These are phyloP conservation scores for Neopestalotiopsis sp. DNA, from an alignment of 2,329 filamentous ascomycete genomes.

Conservation along the genomic window DNA sequence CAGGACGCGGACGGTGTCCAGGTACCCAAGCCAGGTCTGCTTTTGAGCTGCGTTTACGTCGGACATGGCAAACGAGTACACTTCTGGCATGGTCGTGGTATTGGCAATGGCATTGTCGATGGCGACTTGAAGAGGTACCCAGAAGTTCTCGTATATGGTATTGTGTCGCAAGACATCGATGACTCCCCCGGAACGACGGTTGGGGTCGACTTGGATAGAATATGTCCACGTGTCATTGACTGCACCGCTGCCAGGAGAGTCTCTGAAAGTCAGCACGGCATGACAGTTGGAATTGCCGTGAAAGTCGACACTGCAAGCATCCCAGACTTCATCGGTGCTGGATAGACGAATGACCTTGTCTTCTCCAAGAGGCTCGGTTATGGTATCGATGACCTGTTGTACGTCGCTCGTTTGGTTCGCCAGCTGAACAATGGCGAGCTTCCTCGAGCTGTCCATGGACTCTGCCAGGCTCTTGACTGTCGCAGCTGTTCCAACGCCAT, in stretches of 20 bases:
- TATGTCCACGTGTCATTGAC: slow-evolving; percentile 67
- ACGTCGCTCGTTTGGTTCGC: slow-evolving; percentile 29
- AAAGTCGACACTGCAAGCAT: slow-evolving; percentile 30
- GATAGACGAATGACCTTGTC: slow-evolving; percentile 24
- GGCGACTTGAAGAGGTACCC: slow-evolving; percentile 68
- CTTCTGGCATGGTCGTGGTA: slow-evolving; percentile 25
- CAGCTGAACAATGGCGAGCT: slow-evolving; percentile 29
- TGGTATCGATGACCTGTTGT: slow-evolving; percentile 26
- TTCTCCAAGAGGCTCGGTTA: slow-evolving; percentile 26
- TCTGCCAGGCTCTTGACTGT: slow-evolving; percentile 26
- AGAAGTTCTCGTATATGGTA: slow-evolving; percentile 71
- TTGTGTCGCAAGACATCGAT: slow-evolving; percentile 57
- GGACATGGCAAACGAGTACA: slow-evolving; percentile 27
- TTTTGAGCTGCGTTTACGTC: slow-evolving; percentile 57
- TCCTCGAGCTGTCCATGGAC: slow-evolving; percentile 26
- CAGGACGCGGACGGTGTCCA: slow-evolving; percentile 67
- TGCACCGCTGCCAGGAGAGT: slow-evolving; percentile 66
- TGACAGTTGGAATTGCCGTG: slow-evolving; percentile 74
- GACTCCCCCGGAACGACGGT: slow-evolving; percentile 53
- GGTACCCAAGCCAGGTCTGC: slow-evolving; percentile 64
- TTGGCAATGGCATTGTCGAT: slow-evolving; percentile 33
- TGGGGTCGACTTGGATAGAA: slow-evolving; percentile 68
- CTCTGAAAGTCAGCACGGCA: slow-evolving; percentile 73
- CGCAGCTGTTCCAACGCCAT: slow-evolving; percentile 26
- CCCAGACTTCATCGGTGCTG: slow-evolving; percentile 23